Evolutionary conservation across 2,329 filamentous ascomycete genomes (phyloP).

Genomic region (Sporothrix brasiliensis): DNA sequence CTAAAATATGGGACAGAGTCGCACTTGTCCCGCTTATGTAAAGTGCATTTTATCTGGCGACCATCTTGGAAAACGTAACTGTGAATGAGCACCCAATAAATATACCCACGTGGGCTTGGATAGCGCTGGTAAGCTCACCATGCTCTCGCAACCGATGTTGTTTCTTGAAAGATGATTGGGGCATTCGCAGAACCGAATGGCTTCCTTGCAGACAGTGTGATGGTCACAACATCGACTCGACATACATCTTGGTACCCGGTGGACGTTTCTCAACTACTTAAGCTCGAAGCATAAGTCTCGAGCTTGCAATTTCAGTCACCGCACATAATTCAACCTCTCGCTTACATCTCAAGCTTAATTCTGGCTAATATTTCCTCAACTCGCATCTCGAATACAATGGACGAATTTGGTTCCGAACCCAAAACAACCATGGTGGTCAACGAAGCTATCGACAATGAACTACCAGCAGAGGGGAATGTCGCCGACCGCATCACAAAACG

Average conservation of each 20-base stretch:
- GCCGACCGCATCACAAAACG: background rate
- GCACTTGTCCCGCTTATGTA: background rate
- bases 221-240: background rate
- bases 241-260: background rate
- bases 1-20: conserved; percentile 3
- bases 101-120: background rate
- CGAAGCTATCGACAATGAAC: background rate
- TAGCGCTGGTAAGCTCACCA: background rate
- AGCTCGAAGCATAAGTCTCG: background rate
- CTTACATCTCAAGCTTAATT: background rate
- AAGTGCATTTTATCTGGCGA: background rate
- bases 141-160: background rate
- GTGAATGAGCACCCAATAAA: background rate
- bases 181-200: background rate
- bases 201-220: background rate
- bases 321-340: background rate
- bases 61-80: background rate
- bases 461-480: background rate
- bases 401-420: background rate
- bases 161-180: conserved; percentile 15
- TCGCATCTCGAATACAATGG: background rate
- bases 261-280: background rate
- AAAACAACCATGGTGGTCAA: background rate
- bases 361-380: background rate
- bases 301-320: background rate